Evolutionary conservation across 1,284 basidiomycete genomes (phyloP).

Genomic region (Neolentinus lepideus): DNA sequence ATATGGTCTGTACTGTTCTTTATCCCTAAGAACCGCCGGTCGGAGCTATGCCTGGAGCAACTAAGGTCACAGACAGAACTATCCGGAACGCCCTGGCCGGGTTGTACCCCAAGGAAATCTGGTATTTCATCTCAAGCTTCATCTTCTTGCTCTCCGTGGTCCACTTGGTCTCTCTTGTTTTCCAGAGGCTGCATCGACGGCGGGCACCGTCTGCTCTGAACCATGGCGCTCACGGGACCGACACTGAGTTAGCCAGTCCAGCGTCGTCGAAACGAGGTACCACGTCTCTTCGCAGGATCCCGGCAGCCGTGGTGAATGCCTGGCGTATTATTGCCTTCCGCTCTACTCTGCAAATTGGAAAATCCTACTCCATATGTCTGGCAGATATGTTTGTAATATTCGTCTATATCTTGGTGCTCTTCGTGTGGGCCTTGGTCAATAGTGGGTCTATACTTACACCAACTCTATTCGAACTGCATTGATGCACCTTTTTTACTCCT

Average conservation of each 20-base stretch:
- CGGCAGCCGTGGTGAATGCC: background rate
- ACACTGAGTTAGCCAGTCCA: background rate
- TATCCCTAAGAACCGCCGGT: background rate
- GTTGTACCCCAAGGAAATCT: slow-evolving; percentile 1
- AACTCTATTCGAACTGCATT: background rate
- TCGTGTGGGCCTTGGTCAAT: background rate
- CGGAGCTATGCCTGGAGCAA: background rate
- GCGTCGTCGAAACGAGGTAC: background rate
- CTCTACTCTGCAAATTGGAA: background rate
- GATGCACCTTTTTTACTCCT: background rate
- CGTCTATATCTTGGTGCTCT: background rate
- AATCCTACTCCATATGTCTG: background rate
- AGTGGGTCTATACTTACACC: background rate
- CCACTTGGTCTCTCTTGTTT: background rate
- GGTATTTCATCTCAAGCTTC: background rate
- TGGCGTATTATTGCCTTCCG: background rate
- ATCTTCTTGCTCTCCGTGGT: background rate
- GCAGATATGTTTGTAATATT: background rate
- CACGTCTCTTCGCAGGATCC: background rate
- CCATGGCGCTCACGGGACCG: background rate
- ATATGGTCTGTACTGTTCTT: background rate
- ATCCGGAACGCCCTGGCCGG: background rate
- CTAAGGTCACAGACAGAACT: background rate
- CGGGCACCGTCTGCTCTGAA: background rate
- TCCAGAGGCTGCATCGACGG: background rate